Base-by-base conservation (phyloP, 2,329 filamentous ascomycete species). In the Podosphaera leucotricha region DNA sequence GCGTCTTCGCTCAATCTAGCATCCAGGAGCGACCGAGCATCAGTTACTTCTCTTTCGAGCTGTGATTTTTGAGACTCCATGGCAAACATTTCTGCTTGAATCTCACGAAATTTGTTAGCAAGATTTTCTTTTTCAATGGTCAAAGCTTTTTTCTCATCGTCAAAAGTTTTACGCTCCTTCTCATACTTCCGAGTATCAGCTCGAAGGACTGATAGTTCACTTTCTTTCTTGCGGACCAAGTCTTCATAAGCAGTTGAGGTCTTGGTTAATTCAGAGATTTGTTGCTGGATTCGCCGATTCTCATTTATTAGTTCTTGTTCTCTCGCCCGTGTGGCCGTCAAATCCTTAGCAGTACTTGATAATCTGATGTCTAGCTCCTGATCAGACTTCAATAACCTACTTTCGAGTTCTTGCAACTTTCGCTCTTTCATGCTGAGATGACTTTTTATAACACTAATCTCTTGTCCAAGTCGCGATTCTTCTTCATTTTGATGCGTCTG, bases 221-320 rank as follows among this genome's bases (percentile, higher is more conserved):
- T 93, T 57, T 98, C 90, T 59, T 95, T 98, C 47, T 81, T 78
- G 20, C 85, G 73, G 20, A 98, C 80, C 38, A 95, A 71, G 54
- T 95, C 87, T 60, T 98, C 90, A 51, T 93, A 95, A 56, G 86
- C 84, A 0, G 85, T 92, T 0, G 87, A 93, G 0, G 87, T 94
- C 41, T 83, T 77, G 0, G 90, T 90, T 16, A 98, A 66, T 51
- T 93, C 77, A 0, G 80, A 72, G 44, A 98, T 75, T 54, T 94
- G 85, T 53, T 85, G 74, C 44, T 92, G 79, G 40, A 92, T 73
- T 38, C 80, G 75, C 11, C 75, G 72, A 52, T 92, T 92, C 56
- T 98, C 87, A 4, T 78, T 75, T 1, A 75, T 60, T 1, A 94
- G 69, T 18, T 84, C 77, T 43, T 78, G 75, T 53, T 92, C 76